Evolutionary conservation across 2,329 filamentous ascomycete species (phyloP).

Genomic region (Ophiostoma ips): DNA sequence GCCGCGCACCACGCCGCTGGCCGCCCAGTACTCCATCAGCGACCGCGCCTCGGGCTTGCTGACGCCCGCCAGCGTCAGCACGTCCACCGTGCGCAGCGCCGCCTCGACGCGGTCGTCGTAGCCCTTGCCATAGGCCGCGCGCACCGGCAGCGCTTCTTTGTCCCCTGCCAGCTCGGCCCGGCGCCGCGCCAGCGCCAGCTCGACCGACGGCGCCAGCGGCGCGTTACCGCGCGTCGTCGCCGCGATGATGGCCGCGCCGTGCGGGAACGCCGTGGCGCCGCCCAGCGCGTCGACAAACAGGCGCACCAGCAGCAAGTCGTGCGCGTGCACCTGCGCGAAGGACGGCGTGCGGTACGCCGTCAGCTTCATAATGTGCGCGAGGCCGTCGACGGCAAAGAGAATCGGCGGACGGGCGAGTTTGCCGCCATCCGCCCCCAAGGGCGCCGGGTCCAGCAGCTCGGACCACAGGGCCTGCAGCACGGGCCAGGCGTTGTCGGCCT

Average conservation of each 20-base stretch:
- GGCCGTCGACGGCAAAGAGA: conserved; percentile 63
- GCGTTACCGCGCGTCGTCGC: conserved; percentile 61
- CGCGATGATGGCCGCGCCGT: conserved; percentile 68
- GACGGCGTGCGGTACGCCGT: conserved; percentile 62
- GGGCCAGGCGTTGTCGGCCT: conserved; percentile 65
- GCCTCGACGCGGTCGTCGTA: conserved; percentile 46
- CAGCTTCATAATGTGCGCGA: conserved; percentile 67
- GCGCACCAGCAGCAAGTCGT: conserved; percentile 64
- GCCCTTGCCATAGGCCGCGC: conserved; percentile 39
- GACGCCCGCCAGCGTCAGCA: conserved; percentile 51
- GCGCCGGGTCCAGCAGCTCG: conserved; percentile 48
- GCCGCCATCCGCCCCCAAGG: conserved; percentile 9
- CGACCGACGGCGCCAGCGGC: conserved; percentile 49
- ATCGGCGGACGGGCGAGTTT: conserved; percentile 37
- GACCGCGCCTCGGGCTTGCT: conserved; percentile 60
- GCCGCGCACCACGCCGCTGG: conserved; percentile 63
- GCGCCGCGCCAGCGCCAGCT: conserved; percentile 50
- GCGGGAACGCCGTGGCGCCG: conserved; percentile 41
- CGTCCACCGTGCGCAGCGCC: conserved; percentile 33
- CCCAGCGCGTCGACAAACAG: conserved; percentile 62
- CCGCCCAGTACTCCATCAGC: conserved; percentile 87
- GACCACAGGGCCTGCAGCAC: conserved; percentile 70
- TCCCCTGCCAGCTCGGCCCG: conserved; percentile 25
- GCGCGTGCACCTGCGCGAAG: conserved; percentile 66
- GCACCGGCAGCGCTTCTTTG: conserved; percentile 18